These are phyloP conservation scores for Fomitopsis pulvina DNA, from an alignment of 768 basidiomycete species.

Conservation along the genomic window DNA sequence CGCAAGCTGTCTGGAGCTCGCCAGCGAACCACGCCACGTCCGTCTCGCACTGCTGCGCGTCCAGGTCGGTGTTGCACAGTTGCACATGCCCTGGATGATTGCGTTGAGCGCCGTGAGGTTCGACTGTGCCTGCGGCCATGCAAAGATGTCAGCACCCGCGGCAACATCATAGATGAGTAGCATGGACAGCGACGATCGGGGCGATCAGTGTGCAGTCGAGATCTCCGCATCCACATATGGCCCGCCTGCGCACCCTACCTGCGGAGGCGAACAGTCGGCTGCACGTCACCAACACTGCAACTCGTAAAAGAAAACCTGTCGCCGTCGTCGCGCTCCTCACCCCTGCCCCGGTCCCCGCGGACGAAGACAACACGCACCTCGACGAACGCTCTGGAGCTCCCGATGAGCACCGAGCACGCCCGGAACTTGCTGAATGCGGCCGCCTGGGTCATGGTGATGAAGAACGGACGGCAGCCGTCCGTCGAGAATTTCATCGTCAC, in stretches of 20 bases:
- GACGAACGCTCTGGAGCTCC: conserved; percentile 47
- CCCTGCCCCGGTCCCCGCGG: no score
- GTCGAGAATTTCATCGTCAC: conserved; percentile 64
- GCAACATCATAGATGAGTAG: no score
- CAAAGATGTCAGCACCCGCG: not conserved
- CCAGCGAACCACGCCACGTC: conserved; percentile 65
- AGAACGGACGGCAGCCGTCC: conserved; percentile 58
- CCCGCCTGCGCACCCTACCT: no score
- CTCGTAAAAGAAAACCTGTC: not conserved
- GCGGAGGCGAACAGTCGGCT: no score
- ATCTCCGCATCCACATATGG: no score
- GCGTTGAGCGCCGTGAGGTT: conserved; percentile 58
- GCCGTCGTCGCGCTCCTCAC: no score
- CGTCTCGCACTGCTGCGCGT: conserved; percentile 43
- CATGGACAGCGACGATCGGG: no score
- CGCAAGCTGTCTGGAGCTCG: conserved; percentile 43
- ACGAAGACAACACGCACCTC: conserved; percentile 38
- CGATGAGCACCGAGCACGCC: conserved; percentile 61
- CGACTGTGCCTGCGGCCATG: conserved; percentile 47
- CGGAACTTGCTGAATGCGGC: conserved; percentile 65
- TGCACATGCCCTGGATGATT: conserved; percentile 78
- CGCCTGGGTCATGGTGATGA: conserved; percentile 65
- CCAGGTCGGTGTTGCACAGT: conserved; percentile 49
- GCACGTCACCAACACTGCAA: no score
- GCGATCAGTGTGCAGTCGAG: no score